phyloP scores from a whole-genome alignment of 2,329 filamentous ascomycete genomes.

The Geoglossum cookeanum region DNA sequence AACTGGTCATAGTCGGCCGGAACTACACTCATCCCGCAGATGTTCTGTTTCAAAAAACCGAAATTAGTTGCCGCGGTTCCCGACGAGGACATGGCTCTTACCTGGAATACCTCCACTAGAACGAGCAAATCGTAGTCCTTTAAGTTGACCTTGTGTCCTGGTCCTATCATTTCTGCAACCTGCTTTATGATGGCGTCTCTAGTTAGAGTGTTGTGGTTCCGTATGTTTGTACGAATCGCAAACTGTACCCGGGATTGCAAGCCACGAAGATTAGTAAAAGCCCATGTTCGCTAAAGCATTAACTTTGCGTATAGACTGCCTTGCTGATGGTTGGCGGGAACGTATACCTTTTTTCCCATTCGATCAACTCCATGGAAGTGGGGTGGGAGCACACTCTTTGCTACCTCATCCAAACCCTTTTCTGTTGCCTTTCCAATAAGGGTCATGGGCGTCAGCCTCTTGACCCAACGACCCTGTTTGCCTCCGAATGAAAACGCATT shows the following conservation, averaged over 20 bases:
- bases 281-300: not conserved
- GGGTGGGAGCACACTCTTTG: conserved; percentile 38
- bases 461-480: conserved; percentile 37
- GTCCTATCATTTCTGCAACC: conserved; percentile 45
- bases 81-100: conserved; percentile 22
- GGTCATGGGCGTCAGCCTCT: conserved; percentile 40
- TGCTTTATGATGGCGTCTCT: conserved; percentile 51
- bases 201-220: conserved; percentile 51
- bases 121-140: conserved; percentile 59
- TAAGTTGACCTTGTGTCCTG: conserved; percentile 59
- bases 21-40: conserved; percentile 65
- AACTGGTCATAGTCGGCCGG: conserved; percentile 52
- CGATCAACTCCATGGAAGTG: conserved; percentile 33
- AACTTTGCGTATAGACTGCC: not conserved
- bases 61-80: not conserved
- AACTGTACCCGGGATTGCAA: conserved; percentile 32
- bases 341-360: conserved; percentile 3
- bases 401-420: conserved; percentile 46
- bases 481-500: conserved; percentile 31
- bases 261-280: not conserved
- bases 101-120: conserved; percentile 64
- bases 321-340: not conserved
- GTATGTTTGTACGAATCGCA: conserved; percentile 62
- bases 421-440: conserved; percentile 47
- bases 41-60: conserved; percentile 31